Conservation (phyloP, 257 asterid species). For the Phtheirospermum japonicum region DNA sequence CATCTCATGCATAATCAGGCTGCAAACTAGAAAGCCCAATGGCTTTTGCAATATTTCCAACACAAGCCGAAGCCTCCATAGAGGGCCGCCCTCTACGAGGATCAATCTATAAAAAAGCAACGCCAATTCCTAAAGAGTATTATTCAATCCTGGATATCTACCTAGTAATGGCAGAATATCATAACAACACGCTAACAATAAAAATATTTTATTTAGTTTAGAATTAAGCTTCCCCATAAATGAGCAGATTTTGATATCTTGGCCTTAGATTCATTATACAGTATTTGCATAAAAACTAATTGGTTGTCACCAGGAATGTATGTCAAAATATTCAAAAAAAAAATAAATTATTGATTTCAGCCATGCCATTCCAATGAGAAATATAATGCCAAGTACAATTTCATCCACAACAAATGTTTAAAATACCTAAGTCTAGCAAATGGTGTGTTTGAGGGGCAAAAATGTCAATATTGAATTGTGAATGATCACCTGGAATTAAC, state of each 20-base stretch:
- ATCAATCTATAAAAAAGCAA: slow-evolving; percentile 68
- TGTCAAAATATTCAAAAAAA: no score
- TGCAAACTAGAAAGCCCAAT: no score
- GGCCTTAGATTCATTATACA: no score
- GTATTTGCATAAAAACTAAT: slow-evolving; percentile 10
- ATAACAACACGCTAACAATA: slow-evolving; percentile 5
- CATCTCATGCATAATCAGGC: no score
- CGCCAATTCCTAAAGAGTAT: slow-evolving; percentile 19
- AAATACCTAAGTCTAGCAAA: slow-evolving; percentile 40
- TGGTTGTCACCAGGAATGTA: slow-evolving; percentile 11
- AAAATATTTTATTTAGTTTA: slow-evolving; percentile 12
- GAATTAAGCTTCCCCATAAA: no score
- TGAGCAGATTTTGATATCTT: slow-evolving; percentile 10
- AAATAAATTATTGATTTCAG: neutral
- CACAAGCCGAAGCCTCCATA: slow-evolving; percentile 96
- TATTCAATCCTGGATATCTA: slow-evolving; percentile 7
- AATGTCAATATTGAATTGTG: neutral
- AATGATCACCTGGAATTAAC: slow-evolving; percentile 28
- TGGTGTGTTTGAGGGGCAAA: slow-evolving; percentile 37
- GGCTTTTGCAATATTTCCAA: slow-evolving; percentile 95
- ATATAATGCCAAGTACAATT: slow-evolving; percentile 2
- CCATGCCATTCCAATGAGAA: slow-evolving; percentile 21
- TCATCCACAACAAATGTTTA: slow-evolving; percentile 19
- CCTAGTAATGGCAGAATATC: slow-evolving; percentile 12
- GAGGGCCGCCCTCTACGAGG: slow-evolving; percentile 98